Conservation (phyloP, 2,329 filamentous ascomycete genomes). For the Penicillium sp. region DNA sequence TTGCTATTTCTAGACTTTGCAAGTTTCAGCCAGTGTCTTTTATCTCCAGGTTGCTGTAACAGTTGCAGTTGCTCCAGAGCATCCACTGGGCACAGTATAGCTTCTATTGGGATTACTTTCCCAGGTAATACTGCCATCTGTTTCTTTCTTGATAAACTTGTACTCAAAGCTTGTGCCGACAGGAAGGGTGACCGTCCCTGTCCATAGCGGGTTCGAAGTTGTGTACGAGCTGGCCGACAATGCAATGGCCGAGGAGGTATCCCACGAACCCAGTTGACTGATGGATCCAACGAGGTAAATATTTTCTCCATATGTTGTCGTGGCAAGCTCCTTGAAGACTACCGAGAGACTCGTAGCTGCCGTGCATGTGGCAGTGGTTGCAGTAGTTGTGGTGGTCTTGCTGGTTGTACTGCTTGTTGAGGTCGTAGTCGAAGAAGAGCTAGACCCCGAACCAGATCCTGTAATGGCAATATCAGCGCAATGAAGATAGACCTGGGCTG, state of each 20-base stretch:
- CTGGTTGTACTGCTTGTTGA: constrained; percentile 14
- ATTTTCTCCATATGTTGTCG: constrained; percentile 11
- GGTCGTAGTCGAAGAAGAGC: constrained; percentile 1
- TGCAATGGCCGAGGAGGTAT: constrained; percentile 12
- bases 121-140: constrained; percentile 11
- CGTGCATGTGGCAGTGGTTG: constrained; percentile 31
- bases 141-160: constrained; percentile 13
- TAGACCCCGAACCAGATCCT: constrained; percentile 7
- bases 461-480: constrained; percentile 58
- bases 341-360: constrained; percentile 44
- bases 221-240: constrained; percentile 10
- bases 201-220: constrained; percentile 23
- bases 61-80: constrained; percentile 8
- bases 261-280: constrained; percentile 10
- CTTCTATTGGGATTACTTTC: constrained; percentile 18
- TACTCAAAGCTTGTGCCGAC: constrained; percentile 57
- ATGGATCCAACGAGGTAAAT: constrained; percentile 10
- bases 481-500: constrained; percentile 57
- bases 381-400: constrained; percentile 10
- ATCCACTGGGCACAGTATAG: constrained; percentile 10
- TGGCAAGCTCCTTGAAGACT: constrained; percentile 5
- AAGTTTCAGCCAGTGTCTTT: too few species aligned
- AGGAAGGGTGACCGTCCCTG: constrained; percentile 57
- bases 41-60: constrained; percentile 9
- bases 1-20: too few species aligned